Base-by-base conservation (phyloP, 768 basidiomycete genomes). In the Xerocomellus dryophilus region DNA sequence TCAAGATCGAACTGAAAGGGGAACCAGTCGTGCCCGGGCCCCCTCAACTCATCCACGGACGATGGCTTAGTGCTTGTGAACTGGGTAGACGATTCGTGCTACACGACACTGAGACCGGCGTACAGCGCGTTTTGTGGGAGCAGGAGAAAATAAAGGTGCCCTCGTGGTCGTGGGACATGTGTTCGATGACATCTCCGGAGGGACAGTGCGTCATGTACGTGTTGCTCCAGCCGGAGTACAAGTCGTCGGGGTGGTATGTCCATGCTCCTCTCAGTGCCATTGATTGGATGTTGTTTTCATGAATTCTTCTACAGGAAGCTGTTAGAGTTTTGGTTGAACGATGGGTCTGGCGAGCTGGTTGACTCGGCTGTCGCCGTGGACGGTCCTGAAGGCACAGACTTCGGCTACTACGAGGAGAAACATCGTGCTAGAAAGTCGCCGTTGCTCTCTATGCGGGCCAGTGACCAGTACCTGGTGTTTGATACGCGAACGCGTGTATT, bases 41-140 rank as follows among this genome's bases (percentile, higher is more conserved):
- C 11, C 17, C 7, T 34, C n/a, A 21, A 20, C 25, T 47, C 5
- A 21, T 59, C 43, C 39, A 10, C 8, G 58, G 58, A 31, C 41
- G 53, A n/a, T 59, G 58, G 56, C 1, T 58, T 4, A 5, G 50
- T 10, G 4, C 4, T 11, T 47, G 18, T 15, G 42, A 48, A 20
- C 3, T 3, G 4, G 1, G 0, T 0, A 11, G 20, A 11, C 25
- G 29, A 18, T 43, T 57, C 10, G 41, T 61, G 20, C 20, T 47
- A 2, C 12, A 51, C 3, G 55, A 52, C 9, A 15, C 20, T 18
- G 12, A 49, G 4, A 21, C 48, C 0, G 38, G 35, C 1, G n/a
- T 34, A 11, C 39, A 9, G 9, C 47, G 29, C 3, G 25, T 43
- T 38, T 7, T 56, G 14, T 53, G 51, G 50, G 38, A 49, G 8